Evolutionary conservation across 768 basidiomycete species (phyloP).

Genomic region (Tricholoma saponaceum): DNA sequence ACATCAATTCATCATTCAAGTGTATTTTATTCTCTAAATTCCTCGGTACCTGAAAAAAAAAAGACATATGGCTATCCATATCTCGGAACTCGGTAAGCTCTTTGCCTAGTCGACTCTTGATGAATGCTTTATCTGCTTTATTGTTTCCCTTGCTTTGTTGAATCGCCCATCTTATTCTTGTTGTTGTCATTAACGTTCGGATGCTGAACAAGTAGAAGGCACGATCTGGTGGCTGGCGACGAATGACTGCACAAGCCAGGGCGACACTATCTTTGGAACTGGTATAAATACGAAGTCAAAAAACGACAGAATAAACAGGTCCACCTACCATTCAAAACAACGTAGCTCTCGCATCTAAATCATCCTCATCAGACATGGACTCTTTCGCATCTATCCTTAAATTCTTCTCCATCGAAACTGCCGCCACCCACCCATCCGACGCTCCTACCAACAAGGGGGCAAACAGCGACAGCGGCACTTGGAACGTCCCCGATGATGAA

Average conservation of each 20-base stretch:
- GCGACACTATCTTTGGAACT: neutral
- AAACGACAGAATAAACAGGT: neutral
- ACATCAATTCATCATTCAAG: too few species aligned
- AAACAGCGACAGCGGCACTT: neutral
- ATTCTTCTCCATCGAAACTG: neutral
- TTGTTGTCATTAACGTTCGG: neutral
- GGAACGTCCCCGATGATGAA: constrained; percentile 2
- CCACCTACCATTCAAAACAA: constrained; percentile 1
- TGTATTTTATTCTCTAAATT: too few species aligned
- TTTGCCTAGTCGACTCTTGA: too few species aligned
- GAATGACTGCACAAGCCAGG: neutral
- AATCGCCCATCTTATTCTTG: neutral
- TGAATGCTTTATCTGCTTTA: neutral
- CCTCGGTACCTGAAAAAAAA: too few species aligned
- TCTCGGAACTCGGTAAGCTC: neutral
- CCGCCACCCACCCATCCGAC: neutral
- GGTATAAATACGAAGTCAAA: neutral
- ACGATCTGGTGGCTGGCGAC: neutral
- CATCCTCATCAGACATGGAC: constrained; percentile 7
- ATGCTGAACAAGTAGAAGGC: neutral
- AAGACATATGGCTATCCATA: too few species aligned
- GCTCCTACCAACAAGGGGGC: constrained; percentile 1
- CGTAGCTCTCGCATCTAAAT: neutral
- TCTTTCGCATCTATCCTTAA: constrained; percentile 3
- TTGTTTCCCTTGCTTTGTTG: neutral